Conservation (phyloP, 176 grass and related monocot genomes). For the Ensete glaucum region DNA sequence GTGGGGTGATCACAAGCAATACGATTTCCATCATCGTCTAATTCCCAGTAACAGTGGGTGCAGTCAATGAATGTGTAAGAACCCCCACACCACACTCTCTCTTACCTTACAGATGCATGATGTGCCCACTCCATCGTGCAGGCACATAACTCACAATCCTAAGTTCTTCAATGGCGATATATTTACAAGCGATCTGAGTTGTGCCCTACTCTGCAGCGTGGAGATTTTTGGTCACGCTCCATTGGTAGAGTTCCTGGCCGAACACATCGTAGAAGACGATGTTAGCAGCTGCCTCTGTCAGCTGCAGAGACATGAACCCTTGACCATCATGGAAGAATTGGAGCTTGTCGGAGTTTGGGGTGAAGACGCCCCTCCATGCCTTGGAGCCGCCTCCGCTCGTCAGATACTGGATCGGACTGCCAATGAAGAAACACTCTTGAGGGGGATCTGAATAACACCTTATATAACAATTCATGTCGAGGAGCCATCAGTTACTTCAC, state of each 20-base stretch:
- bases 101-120: no score
- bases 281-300: constrained; percentile 31
- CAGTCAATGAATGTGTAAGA: no score
- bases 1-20: no score
- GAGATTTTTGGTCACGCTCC: constrained; percentile 28
- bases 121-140: no score
- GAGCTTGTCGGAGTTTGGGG: constrained; percentile 54
- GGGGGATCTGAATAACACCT: constrained; percentile 2
- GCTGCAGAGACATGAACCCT: constrained; percentile 80
- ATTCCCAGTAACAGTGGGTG: no score
- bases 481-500: constrained; percentile 13
- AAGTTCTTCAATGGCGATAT: no score
- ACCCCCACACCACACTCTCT: no score
- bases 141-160: no score
- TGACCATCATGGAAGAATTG: constrained; percentile 82
- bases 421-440: constrained; percentile 1
- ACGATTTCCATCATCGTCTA: no score
- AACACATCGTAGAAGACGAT: constrained; percentile 57
- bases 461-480: not conserved
- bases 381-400: constrained; percentile 80
- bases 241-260: constrained; percentile 49
- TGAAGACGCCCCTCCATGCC: constrained; percentile 65
- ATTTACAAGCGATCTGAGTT: no score
- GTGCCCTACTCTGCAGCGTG: not conserved
- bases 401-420: constrained; percentile 73